Evolutionary conservation across 2,329 filamentous ascomycete genomes (phyloP).

Genomic region (Trichoderma aggressivum): DNA sequence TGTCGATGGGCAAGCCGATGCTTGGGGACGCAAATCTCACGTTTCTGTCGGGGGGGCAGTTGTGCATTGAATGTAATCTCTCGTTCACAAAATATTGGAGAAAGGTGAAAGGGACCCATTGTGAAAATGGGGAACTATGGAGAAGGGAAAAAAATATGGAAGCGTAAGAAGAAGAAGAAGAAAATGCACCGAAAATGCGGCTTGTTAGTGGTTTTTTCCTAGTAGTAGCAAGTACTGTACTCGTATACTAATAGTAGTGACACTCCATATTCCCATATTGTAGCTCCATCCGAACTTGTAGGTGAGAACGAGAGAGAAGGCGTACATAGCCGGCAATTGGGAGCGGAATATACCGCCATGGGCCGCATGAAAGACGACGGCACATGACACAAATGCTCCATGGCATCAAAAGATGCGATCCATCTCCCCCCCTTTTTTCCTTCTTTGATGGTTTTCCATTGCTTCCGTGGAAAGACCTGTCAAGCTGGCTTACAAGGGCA

Average conservation of each 20-base stretch:
- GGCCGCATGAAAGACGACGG: not conserved
- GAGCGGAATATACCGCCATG: not conserved
- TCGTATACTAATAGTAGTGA: not conserved
- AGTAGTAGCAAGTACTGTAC: not conserved
- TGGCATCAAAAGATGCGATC: not conserved
- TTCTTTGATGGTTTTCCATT: not conserved
- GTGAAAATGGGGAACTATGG: not conserved
- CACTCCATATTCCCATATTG: not conserved
- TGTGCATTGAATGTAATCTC: constrained; percentile 14
- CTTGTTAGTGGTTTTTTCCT: not conserved
- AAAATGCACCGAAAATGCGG: not conserved
- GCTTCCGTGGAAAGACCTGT: not conserved
- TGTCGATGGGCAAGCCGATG: not conserved
- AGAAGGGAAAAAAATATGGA: not conserved
- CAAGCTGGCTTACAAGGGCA: not conserved
- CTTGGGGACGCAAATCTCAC: not conserved
- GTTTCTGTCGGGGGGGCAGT: not conserved
- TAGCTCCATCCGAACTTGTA: not conserved
- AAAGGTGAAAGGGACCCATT: not conserved
- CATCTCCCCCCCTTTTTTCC: not conserved
- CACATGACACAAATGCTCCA: constrained; percentile 4
- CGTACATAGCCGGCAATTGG: not conserved
- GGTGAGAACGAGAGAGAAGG: not conserved
- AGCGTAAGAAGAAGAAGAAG: not conserved
- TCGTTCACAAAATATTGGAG: not conserved